phyloP scores from a whole-genome alignment of 805 yeast genomes.

The Sugiyamaella boreocaroliniensis region DNA sequence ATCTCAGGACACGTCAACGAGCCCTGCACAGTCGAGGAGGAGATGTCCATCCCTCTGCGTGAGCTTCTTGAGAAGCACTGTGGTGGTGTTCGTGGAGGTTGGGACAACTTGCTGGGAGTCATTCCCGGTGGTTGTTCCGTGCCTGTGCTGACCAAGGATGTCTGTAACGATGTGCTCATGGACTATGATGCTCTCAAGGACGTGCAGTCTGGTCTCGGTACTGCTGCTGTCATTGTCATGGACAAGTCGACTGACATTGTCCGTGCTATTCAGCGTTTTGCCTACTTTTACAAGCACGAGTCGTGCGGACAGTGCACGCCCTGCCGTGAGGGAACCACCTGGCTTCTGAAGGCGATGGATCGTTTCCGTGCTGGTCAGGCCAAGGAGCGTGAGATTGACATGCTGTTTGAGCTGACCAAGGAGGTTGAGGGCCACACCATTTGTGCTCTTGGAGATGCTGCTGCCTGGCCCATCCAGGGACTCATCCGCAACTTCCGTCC shows the following conservation, averaged over 20 bases:
- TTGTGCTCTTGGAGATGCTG: slow-evolving; percentile 89
- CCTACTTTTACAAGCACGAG: slow-evolving; percentile 84
- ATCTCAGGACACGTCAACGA: slow-evolving; percentile 87
- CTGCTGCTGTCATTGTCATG: slow-evolving; percentile 90
- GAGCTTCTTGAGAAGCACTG: slow-evolving; percentile 83
- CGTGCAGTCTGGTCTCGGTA: slow-evolving; percentile 82
- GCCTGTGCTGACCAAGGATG: slow-evolving; percentile 65
- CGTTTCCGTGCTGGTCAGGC: slow-evolving; percentile 77
- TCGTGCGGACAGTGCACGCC: slow-evolving; percentile 95
- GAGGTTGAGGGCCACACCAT: slow-evolving; percentile 88
- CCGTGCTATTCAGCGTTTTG: slow-evolving; percentile 77
- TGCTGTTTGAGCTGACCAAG: slow-evolving; percentile 76
- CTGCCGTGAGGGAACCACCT: slow-evolving; percentile 89
- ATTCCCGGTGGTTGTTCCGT: slow-evolving; percentile 90
- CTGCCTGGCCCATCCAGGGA: slow-evolving; percentile 92
- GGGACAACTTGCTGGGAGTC: slow-evolving; percentile 84
- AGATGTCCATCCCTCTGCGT: slow-evolving; percentile 81
- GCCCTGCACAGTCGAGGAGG: slow-evolving; percentile 91
- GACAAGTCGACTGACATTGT: slow-evolving; percentile 80
- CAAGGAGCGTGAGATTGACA: slow-evolving; percentile 70
- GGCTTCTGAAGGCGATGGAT: slow-evolving; percentile 78
- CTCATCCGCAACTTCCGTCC: slow-evolving; percentile 81
- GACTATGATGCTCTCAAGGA: slow-evolving; percentile 83
- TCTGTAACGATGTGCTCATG: slow-evolving; percentile 68
- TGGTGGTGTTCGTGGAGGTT: slow-evolving; percentile 87